Evolutionary conservation across 2,329 filamentous ascomycete species (phyloP).

Genomic region (Tympanopsis confertula): DNA sequence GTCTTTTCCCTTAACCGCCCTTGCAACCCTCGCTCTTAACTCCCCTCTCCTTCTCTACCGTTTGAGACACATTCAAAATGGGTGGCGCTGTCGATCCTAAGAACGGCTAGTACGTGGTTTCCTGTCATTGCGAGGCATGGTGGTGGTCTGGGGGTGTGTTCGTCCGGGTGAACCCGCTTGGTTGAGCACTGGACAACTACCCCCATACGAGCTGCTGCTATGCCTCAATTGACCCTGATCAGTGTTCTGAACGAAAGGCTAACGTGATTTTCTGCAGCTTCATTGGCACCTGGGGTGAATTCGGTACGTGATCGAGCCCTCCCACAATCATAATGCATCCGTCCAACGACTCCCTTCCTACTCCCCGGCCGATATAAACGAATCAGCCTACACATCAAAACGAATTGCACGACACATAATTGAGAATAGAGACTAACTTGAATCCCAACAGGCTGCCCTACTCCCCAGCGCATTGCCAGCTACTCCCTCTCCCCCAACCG

Average conservation of each 20-base stretch:
- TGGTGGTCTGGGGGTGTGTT: no score
- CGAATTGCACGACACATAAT: neutral
- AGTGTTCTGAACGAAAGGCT: neutral
- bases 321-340: constrained; percentile 2
- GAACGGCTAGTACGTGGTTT: neutral
- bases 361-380: neutral
- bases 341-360: neutral
- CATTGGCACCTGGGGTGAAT: constrained; percentile 62
- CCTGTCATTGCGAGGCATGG: neutral
- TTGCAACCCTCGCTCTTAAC: constrained; percentile 7
- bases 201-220: neutral
- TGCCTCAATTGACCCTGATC: neutral
- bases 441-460: constrained; percentile 26
- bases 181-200: neutral
- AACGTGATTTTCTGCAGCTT: constrained; percentile 38
- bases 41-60: constrained; percentile 4
- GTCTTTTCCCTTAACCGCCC: constrained; percentile 16
- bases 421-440: constrained; percentile 3
- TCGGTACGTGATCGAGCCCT: constrained; percentile 47
- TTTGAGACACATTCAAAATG: neutral
- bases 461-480: constrained; percentile 48
- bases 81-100: neutral
- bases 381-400: neutral
- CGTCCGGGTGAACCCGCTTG: no score
- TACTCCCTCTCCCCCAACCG: constrained; percentile 80